Base-by-base conservation (phyloP, 345 rosid species). In the Hibiscus syriacus region DNA sequence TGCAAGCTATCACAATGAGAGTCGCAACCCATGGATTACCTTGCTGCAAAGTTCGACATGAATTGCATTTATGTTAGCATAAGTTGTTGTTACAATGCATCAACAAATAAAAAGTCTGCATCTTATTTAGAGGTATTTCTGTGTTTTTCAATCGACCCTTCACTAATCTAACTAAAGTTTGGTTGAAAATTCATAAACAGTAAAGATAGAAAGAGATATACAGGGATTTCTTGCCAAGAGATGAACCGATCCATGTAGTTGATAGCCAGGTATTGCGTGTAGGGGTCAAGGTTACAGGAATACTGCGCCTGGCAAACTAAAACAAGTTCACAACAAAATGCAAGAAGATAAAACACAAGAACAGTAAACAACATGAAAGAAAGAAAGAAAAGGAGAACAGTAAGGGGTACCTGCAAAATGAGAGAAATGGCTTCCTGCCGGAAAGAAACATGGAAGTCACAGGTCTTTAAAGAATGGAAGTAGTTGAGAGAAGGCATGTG, bases 161-260 rank as follows among this genome's bases (percentile, higher is more conserved):
- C 34, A 30, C 34, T 30, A 30, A 4, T 30, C 34, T 30, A 30
- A 30, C 34, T 30, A n/a, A n/a, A n/a, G n/a, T n/a, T n/a, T n/a
- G n/a, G n/a, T n/a, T n/a, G n/a, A n/a, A n/a, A n/a, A n/a, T n/a
- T n/a, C n/a, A n/a, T n/a, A n/a, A n/a, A n/a, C n/a, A n/a, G n/a
- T n/a, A n/a, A n/a, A n/a, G n/a, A n/a, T n/a, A n/a, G n/a, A n/a
- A n/a, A n/a, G n/a, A n/a, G n/a, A n/a, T 32, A 20, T 80, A 85
- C 86, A 73, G 71, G 79, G 34, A 76, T 80, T 65, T 66, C 73
- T 68, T 77, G 74, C 39, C 56, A 61, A 67, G 80, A 74, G 46
- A 79, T 62, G 85, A 82, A 85, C 39, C 85, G 82, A 38, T 85
- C 86, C 75, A 85, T 56, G 82, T 85, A 85, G 64, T 77, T 82